Evolutionary conservation across 139 green algal species (phyloP).

Genomic region (Chlamydomonas incerta): DNA sequence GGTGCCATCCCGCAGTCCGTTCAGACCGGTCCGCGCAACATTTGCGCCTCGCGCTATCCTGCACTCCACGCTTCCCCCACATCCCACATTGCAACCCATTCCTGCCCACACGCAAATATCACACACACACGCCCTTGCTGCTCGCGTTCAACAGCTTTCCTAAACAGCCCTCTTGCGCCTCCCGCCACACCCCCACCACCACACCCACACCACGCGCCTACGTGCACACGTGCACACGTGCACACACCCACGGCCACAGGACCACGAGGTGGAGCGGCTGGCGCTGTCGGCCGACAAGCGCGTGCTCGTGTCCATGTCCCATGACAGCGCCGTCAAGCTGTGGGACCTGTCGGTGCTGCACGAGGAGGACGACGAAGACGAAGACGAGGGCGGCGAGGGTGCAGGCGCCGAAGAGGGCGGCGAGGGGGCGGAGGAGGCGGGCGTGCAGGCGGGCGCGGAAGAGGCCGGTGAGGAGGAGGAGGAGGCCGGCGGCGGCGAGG

Average conservation of each 20-base stretch:
- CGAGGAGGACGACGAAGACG: constrained; percentile 67
- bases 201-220: too few relatives aligned
- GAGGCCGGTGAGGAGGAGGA: constrained; percentile 19
- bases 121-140: too few relatives aligned
- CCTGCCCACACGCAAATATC: too few relatives aligned
- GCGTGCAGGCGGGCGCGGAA: not conserved
- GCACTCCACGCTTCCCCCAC: too few relatives aligned
- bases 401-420: constrained; percentile 15
- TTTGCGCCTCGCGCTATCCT: too few relatives aligned
- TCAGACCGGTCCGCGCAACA: too few relatives aligned
- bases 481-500: not conserved
- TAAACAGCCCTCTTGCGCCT: too few relatives aligned
- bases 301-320: constrained; percentile 78
- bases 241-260: constrained; percentile 5
- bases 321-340: constrained; percentile 86
- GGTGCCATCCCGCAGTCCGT: too few relatives aligned
- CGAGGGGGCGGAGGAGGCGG: constrained; percentile 5
- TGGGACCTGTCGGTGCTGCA: constrained; percentile 77
- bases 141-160: too few relatives aligned
- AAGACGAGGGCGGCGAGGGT: constrained; percentile 36
- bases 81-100: too few relatives aligned
- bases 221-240: too few relatives aligned
- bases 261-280: constrained; percentile 76
- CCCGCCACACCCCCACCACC: too few relatives aligned
- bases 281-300: constrained; percentile 57